Conservation (phyloP, 139 green algal species). For the Edaphochlamys debaryana region DNA sequence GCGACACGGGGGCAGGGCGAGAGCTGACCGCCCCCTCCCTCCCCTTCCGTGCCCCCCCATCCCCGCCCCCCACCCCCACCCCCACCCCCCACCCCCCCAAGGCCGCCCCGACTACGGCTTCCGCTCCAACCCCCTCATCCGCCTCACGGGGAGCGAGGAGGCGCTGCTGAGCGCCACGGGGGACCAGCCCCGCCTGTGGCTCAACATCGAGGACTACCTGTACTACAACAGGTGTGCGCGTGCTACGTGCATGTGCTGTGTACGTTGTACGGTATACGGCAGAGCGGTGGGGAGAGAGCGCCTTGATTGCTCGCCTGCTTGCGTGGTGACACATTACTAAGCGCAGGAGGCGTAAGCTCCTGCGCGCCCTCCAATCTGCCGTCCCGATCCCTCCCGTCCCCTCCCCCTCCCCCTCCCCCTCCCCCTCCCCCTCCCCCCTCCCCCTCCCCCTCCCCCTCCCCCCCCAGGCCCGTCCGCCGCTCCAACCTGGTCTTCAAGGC, state of each 20-base stretch:
- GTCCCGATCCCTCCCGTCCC: background rate
- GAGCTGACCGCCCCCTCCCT: too few relatives aligned
- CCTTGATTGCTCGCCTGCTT: too few relatives aligned
- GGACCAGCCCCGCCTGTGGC: slow-evolving; percentile 72
- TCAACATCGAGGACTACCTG: slow-evolving; percentile 88
- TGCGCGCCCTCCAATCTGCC: too few relatives aligned
- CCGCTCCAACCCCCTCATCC: slow-evolving; percentile 62
- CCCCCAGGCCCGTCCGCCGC: background rate
- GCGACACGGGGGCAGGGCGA: too few relatives aligned
- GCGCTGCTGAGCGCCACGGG: slow-evolving; percentile 49
- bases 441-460: too few relatives aligned
- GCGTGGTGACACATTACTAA: too few relatives aligned
- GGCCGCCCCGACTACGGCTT: slow-evolving; percentile 63
- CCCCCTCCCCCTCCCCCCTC: too few relatives aligned
- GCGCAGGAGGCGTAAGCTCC: too few relatives aligned
- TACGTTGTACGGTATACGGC: background rate
- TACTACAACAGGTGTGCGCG: slow-evolving; percentile 65
- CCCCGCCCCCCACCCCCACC: background rate
- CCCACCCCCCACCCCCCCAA: background rate
- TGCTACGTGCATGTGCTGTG: too few relatives aligned
- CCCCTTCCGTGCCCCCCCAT: background rate
- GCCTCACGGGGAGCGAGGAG: slow-evolving; percentile 51
- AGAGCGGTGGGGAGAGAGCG: background rate
- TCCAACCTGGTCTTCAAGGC: slow-evolving; percentile 54
- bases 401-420: background rate